Evolutionary conservation across 371 early-diverging fungal species (phyloP).

Genomic region (Rhizopus arrhizus): DNA sequence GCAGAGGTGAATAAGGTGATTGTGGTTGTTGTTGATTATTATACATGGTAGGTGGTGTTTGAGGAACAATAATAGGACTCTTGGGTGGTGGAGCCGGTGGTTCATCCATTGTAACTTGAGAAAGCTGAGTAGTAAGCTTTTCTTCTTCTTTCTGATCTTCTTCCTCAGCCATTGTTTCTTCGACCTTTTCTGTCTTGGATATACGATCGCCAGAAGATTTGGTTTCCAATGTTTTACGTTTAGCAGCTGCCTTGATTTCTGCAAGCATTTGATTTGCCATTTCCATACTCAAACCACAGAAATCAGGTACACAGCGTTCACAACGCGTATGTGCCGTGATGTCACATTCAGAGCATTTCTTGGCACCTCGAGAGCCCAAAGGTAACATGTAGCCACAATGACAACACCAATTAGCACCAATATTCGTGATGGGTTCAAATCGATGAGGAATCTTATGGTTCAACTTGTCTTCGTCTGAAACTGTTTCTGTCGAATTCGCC

Average conservation of each 20-base stretch:
- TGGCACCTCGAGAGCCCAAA: conserved; percentile 72
- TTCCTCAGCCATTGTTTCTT: not conserved
- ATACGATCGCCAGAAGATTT: conserved; percentile 21
- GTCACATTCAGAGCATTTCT: conserved; percentile 77
- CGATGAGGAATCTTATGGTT: conserved; percentile 94
- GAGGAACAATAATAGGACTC: conserved; percentile 31
- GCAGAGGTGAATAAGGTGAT: conserved; percentile 5
- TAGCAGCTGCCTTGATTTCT: conserved; percentile 69
- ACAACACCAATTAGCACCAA: conserved; percentile 92
- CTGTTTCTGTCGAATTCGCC: conserved; percentile 48
- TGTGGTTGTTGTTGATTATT: conserved; percentile 8
- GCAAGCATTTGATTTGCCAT: conserved; percentile 81
- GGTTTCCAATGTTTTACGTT: conserved; percentile 38
- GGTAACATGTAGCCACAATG: conserved; percentile 97
- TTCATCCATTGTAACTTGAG: conserved; percentile 5
- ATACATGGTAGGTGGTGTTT: conserved; percentile 33
- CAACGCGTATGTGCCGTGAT: conserved; percentile 85
- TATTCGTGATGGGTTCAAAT: conserved; percentile 75
- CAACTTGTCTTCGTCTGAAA: conserved; percentile 64
- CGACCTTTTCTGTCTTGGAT: conserved; percentile 24
- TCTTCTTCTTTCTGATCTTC: conserved; percentile 4
- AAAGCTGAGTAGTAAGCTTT: conserved; percentile 22
- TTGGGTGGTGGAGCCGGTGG: conserved; percentile 22
- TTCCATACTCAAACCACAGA: conserved; percentile 89
- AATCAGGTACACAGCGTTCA: conserved; percentile 83